Evolutionary conservation across 2,329 filamentous ascomycete species (phyloP), one percentile per base, ranked within the genome.

Genomic region (Microcyclospora pomicola): DNA sequence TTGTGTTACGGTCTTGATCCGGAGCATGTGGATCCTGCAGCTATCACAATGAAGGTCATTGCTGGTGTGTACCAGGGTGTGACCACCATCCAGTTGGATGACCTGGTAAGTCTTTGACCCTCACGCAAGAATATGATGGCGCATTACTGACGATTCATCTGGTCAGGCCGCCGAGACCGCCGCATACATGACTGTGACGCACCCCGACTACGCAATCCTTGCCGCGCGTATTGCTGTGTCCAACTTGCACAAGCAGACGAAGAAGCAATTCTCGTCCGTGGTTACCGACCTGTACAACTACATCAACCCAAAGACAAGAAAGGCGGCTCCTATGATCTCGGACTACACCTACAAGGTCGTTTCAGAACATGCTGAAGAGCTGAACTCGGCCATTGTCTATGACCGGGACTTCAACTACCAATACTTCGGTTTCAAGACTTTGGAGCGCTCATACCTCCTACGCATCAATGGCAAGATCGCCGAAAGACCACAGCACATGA

Each of bases 331-430:
- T 40, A 98, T 98, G 91, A 96, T 98, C 58, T 86, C 88, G 32
- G 69, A 88, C 56, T 71, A 82, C 52, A 92, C 82, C 34, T 94
- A 94, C 60, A 83, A 95, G 53, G 85, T 77, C 46, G 82, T 98
- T 48, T 91, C 94, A 82, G 83, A 82, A 56, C 86, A 98, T 65
- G 86, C 85, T 54, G 91, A 94, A 40, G 91, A 98, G 66, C 75
- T 98, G 41, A 94, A 98, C 71, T 96, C 88, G 32, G 91, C 91
- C 55, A 96, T 98, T 60, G 88, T 98, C 54, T 98, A 96, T 56
- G 91, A 98, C 68, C 82, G 91, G 52, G 91, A 98, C 62, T 98
- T 98, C 75, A 95, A 96, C 75, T 98, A 98, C 71, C 91, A 98
- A 69, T 98, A 93, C 69, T 98, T 98, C 56, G 91, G 91, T 48